Percentiles rank a stretch among this genome's conserved stretches.
Conservation (phyloP, 2,329 filamentous ascomycete genomes). For the Cladosporium sp. region DNA sequence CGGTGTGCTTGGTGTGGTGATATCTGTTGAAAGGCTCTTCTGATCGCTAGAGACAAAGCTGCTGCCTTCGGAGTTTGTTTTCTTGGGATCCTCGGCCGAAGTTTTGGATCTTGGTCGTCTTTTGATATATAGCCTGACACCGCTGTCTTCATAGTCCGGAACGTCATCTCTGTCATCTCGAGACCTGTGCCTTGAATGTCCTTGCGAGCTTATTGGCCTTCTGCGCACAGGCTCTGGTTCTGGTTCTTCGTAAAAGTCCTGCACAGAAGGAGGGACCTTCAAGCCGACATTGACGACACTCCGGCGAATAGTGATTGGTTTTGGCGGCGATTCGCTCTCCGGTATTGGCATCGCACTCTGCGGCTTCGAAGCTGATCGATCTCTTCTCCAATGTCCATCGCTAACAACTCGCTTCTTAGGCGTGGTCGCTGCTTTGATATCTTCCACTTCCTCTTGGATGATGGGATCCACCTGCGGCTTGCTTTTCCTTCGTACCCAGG, state of each 20-base stretch:
- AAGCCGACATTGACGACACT: constrained; percentile 38
- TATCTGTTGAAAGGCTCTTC: constrained; percentile 34
- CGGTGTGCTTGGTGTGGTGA: constrained; percentile 35
- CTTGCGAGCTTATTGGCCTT: constrained; percentile 27
- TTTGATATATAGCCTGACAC: constrained; percentile 39
- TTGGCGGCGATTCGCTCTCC: constrained; percentile 33
- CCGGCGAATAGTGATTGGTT: constrained; percentile 33
- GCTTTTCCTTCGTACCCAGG: constrained; percentile 41
- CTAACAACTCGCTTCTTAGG: constrained; percentile 92
- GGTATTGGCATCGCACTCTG: constrained; percentile 29
- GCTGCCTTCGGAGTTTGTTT: constrained; percentile 29
- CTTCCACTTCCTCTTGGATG: constrained; percentile 42
- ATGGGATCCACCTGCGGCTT: constrained; percentile 44
- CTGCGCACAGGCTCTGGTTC: constrained; percentile 27
- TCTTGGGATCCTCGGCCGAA: constrained; percentile 24
- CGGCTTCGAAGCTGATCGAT: constrained; percentile 28
- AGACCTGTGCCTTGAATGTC: constrained; percentile 31
- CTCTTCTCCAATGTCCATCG: constrained; percentile 76
- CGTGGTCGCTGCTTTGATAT: constrained; percentile 57
- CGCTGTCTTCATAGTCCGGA: constrained; percentile 37
- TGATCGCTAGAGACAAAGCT: constrained; percentile 36
- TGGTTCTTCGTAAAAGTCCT: constrained; percentile 35
- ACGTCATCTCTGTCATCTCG: constrained; percentile 27
- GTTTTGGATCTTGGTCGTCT: constrained; percentile 30
- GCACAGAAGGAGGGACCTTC: constrained; percentile 37